A percentile compares a stretch with the other conserved stretches of the same genome.
Evolutionary conservation across 208 protist species (phyloP).

Genomic region (Leishmania lainsoni): DNA sequence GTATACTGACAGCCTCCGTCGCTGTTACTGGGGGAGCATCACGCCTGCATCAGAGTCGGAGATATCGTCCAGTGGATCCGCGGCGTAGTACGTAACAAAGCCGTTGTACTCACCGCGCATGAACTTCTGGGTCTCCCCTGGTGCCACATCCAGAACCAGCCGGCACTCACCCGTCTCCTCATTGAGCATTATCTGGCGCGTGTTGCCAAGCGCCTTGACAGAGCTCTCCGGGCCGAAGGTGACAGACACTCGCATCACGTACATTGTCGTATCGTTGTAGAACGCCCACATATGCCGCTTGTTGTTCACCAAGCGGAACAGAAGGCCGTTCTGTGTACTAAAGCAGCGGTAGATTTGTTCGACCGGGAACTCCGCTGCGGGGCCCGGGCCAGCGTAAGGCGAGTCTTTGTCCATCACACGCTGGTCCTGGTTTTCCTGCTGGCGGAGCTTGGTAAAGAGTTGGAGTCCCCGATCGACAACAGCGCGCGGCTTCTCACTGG

Average conservation of each 20-base stretch:
- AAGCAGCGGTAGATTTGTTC: constrained; percentile 71
- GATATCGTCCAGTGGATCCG: constrained; percentile 11
- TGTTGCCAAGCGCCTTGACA: constrained; percentile 47
- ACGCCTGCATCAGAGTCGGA: neutral
- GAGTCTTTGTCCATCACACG: constrained; percentile 11
- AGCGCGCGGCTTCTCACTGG: neutral
- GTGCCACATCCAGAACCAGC: constrained; percentile 47
- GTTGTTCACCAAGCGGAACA: constrained; percentile 76
- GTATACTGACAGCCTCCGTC: neutral
- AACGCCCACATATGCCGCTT: constrained; percentile 64
- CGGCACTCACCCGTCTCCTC: constrained; percentile 47
- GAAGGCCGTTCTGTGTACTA: constrained; percentile 64
- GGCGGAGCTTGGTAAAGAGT: neutral
- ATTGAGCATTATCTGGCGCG: constrained; percentile 38
- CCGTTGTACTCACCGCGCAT: constrained; percentile 84
- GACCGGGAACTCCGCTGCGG: constrained; percentile 38
- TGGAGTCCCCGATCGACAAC: neutral
- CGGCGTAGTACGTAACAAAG: constrained; percentile 56
- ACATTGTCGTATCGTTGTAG: constrained; percentile 79
- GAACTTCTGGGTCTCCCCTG: constrained; percentile 64
- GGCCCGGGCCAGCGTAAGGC: constrained; percentile 38
- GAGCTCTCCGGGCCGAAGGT: constrained; percentile 68
- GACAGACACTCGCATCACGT: constrained; percentile 62
- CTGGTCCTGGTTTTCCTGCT: constrained; percentile 23
- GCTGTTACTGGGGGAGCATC: neutral